These are phyloP conservation scores for Millerago galiae DNA, from an alignment of 805 yeast species.

Conservation along the genomic window DNA sequence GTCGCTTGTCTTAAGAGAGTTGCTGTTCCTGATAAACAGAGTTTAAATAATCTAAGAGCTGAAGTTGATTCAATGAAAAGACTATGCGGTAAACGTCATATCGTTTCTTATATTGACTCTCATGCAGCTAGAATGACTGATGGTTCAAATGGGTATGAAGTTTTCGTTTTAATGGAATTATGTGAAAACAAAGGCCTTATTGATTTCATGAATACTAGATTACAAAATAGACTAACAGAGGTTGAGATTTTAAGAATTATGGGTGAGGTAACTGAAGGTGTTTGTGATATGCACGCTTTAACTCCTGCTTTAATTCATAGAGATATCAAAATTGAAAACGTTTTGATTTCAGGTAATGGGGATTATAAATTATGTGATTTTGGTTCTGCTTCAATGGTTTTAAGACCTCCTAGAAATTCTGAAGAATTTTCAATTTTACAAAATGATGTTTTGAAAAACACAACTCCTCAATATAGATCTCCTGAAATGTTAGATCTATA, in stretches of 20 bases:
- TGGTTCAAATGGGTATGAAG: slow-evolving; percentile 58
- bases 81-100: slow-evolving; percentile 65
- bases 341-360: slow-evolving; percentile 51
- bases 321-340: slow-evolving; percentile 80
- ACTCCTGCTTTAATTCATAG: slow-evolving; percentile 69
- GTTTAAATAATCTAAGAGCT: slow-evolving; percentile 75
- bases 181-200: slow-evolving; percentile 71
- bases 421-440: slow-evolving; percentile 55
- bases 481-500: slow-evolving; percentile 81
- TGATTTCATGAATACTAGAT: slow-evolving; percentile 71
- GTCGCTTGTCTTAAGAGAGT: slow-evolving; percentile 88
- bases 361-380: slow-evolving; percentile 73
- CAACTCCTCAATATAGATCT: slow-evolving; percentile 79
- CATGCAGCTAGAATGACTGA: slow-evolving; percentile 73
- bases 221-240: slow-evolving; percentile 61
- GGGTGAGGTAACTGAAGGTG: slow-evolving; percentile 66
- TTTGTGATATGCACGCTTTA: slow-evolving; percentile 71
- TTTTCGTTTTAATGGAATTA: slow-evolving; percentile 72
- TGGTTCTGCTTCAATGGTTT: slow-evolving; percentile 67
- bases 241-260: slow-evolving; percentile 60
- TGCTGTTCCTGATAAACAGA: slow-evolving; percentile 87
- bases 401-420: slow-evolving; percentile 55
- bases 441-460: slow-evolving; percentile 67
- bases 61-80: slow-evolving; percentile 98
- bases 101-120: slow-evolving; percentile 90